Evolutionary conservation across 495 filamentous ascomycete species (phyloP).

Genomic region (Paragyromitra xinjiangensis): DNA sequence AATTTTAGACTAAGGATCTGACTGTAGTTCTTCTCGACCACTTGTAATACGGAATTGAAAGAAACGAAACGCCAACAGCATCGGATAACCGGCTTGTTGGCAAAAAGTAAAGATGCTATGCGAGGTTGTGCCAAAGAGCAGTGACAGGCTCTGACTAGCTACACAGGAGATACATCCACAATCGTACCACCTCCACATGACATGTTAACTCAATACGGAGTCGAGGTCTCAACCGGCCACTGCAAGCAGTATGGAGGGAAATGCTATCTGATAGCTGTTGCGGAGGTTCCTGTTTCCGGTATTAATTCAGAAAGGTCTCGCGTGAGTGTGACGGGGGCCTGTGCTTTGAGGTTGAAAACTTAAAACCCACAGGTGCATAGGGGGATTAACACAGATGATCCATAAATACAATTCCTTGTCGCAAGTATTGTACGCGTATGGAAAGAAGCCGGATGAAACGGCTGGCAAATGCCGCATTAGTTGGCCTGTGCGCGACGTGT

Average conservation of each 20-base stretch:
- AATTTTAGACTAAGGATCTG: not conserved
- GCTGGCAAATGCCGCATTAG: not conserved
- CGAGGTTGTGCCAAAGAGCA: not conserved
- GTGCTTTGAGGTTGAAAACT: not conserved
- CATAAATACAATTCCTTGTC: not conserved
- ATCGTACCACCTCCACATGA: too few relatives aligned
- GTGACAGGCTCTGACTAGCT: too few relatives aligned
- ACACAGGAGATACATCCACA: too few relatives aligned
- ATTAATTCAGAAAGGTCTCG: not conserved
- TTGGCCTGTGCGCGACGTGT: not conserved
- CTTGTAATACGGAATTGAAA: not conserved
- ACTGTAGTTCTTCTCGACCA: too few relatives aligned
- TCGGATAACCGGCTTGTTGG: not conserved
- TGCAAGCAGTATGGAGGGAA: not conserved
- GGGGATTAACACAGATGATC: not conserved
- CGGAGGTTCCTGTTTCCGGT: too few relatives aligned
- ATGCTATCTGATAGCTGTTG: not conserved
- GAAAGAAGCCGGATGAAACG: not conserved
- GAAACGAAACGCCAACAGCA: not conserved
- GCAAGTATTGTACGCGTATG: not conserved
- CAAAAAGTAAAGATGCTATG: not conserved
- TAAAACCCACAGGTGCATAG: not conserved
- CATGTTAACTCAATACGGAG: not conserved
- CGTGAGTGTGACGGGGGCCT: not conserved
- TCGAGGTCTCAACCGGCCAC: not conserved